Evolutionary conservation across 2,329 filamentous ascomycete species (phyloP).

Genomic region (Cladophialophora psammophila): DNA sequence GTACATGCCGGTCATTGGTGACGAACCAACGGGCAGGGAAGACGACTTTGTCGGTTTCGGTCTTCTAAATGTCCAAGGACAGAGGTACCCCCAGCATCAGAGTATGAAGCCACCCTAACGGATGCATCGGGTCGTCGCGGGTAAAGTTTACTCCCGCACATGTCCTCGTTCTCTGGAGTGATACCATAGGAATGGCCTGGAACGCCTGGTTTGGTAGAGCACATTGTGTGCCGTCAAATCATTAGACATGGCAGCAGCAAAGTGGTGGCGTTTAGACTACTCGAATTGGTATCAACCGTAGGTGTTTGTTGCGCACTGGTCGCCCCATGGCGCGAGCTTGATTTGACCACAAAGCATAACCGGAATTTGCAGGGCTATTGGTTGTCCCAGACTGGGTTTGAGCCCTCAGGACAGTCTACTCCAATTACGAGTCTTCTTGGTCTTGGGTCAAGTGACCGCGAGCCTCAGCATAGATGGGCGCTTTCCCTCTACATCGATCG

Average conservation of each 20-base stretch:
- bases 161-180: no score
- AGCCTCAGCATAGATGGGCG: not conserved
- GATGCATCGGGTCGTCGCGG: no score
- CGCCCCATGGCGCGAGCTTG: not conserved
- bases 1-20: not conserved
- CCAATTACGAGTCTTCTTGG: not conserved
- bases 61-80: not conserved
- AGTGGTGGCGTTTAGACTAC: not conserved
- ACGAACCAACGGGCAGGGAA: not conserved
- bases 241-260: not conserved
- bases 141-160: no score
- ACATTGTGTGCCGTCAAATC: not conserved
- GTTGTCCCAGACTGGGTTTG: not conserved
- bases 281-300: not conserved
- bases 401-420: not conserved
- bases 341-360: not conserved
- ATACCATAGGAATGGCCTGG: not conserved
- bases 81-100: no score
- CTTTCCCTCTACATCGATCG: not conserved
- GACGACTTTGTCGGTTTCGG: not conserved
- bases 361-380: not conserved
- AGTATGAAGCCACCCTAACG: no score
- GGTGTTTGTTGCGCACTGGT: not conserved
- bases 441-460: not conserved
- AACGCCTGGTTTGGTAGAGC: not conserved